These are phyloP conservation scores for Phialophora chinensis DNA, from an alignment of 2,329 filamentous ascomycete species.

Conservation along the genomic window DNA sequence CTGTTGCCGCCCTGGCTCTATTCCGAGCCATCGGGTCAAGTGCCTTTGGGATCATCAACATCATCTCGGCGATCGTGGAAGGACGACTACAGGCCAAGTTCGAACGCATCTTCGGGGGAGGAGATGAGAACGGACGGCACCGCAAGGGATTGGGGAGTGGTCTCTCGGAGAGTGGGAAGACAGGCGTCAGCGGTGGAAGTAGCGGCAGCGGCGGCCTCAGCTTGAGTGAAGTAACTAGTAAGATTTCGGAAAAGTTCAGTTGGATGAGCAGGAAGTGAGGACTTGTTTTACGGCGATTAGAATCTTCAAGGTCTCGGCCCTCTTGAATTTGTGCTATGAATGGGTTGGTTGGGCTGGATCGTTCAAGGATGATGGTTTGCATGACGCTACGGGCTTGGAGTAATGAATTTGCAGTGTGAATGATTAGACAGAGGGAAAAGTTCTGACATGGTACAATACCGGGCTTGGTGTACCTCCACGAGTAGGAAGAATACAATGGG, in stretches of 20 bases:
- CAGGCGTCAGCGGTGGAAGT: slow-evolving; percentile 28
- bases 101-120: slow-evolving; percentile 37
- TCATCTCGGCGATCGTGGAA: slow-evolving; percentile 83
- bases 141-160: slow-evolving; percentile 31
- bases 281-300: not conserved
- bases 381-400: slow-evolving; percentile 1
- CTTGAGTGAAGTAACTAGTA: slow-evolving; percentile 35
- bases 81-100: slow-evolving; percentile 70
- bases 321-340: not conserved
- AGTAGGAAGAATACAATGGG: not conserved
- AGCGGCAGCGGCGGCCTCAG: slow-evolving; percentile 30
- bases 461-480: not conserved
- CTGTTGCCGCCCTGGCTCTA: slow-evolving; percentile 80
- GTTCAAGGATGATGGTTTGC: not conserved
- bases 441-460: not conserved
- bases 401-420: not conserved
- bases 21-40: slow-evolving; percentile 85
- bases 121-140: slow-evolving; percentile 36
- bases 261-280: slow-evolving; percentile 29
- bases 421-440: slow-evolving; percentile 8
- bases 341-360: not conserved
- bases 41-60: slow-evolving; percentile 82
- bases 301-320: not conserved
- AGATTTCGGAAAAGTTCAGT: slow-evolving; percentile 37
- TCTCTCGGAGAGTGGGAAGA: slow-evolving; percentile 35